Evolutionary conservation across 2,329 filamentous ascomycete species (phyloP), one percentile per base, ranked within the genome.

Genomic region (Annulohypoxylon truncatum): DNA sequence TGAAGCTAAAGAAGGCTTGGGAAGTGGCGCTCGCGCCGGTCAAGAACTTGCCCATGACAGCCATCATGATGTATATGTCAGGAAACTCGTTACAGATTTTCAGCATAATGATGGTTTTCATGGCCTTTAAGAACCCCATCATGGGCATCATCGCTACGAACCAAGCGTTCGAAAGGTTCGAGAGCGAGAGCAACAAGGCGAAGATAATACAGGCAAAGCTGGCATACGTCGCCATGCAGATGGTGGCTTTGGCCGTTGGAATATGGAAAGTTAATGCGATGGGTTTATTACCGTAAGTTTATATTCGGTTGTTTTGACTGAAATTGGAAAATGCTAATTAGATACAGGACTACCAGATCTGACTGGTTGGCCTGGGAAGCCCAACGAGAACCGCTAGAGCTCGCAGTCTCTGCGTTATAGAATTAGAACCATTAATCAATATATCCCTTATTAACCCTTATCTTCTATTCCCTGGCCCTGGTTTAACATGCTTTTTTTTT

Each of bases 41-140:
- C 68, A 99, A 99, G 83, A 90, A 91, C 77, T 85, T 99, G 48
- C 96, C 96, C 63, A 99, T 99, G 96, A 98, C 96, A 61, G 94
- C 91, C 69, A 95, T 99, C 79, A 97, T 97, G 90, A 98, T 98
- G 94, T 99, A 99, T 86, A 99, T 99, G 96, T 96, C 95, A 29
- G 96, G 96, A 75, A 99, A 98, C 82, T 94, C 93, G 67, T 88
- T 99, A 48, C 96, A 99, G 79, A 98, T 99, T 72, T 99, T 99
- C 84, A 96, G 92, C 81, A 98, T 99, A 81, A 98, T 98, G 93
- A 99, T 98, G 94, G 95, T 98, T 15, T 94, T 95, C 75, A 98
- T 97, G 92, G 90, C 97, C 47, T 99, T 99, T 86, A 98, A 98
- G 85, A 96, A 92, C 72, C 96, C 96, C 8, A 86, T 99, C 66